Base-by-base conservation (phyloP, 176 grass and related monocot species). In the Elaeis guineensis region DNA sequence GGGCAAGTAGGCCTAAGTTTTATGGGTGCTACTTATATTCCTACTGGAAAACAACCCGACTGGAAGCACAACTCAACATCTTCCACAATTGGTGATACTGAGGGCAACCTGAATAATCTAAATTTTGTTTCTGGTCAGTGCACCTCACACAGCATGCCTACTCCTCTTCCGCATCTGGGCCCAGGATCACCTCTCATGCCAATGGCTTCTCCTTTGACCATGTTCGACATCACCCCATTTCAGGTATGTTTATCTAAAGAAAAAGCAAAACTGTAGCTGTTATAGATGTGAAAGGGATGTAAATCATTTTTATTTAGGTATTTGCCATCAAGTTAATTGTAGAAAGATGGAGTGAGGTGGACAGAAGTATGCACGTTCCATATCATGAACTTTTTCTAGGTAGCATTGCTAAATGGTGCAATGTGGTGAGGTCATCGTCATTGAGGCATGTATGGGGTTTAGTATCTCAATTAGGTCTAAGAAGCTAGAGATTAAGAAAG, bases 221-320 rank as follows among this genome's bases (percentile, higher is more conserved):
- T 98, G 93, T 98, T 98, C 14, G 93, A 98, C 59, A 98, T 98
- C 52, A 74, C 78, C 52, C 84, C 87, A 49, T 98, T 92, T 78
- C 93, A 98, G 93, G 93, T 98, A 88, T 66, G 58, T 25, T 50
- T 58, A 11, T 72, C 21, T 63, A 5, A 64, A 30, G 1, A 25
- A 16, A 29, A 60, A 15, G 57, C 57, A 59, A 30, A 25, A 6
- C 24, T 44, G 9, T 44, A 44, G 35, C 35, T 44, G 12, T 44
- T 44, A 12, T 12, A 44, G 11, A 12, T 12, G 7, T 44, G 35
- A 44, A 44, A 44, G 35, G 9, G 35, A 12, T 44, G 35, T 12
- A 44, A 35, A 44, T 11, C 35, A 12, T 44, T 12, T 44, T 44
- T 44, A 1, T 8, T 9, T 44, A 11, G 35, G 8, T 44, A 44